Base-by-base conservation (phyloP, 768 basidiomycete species). In the Melanogaster broomeanus region DNA sequence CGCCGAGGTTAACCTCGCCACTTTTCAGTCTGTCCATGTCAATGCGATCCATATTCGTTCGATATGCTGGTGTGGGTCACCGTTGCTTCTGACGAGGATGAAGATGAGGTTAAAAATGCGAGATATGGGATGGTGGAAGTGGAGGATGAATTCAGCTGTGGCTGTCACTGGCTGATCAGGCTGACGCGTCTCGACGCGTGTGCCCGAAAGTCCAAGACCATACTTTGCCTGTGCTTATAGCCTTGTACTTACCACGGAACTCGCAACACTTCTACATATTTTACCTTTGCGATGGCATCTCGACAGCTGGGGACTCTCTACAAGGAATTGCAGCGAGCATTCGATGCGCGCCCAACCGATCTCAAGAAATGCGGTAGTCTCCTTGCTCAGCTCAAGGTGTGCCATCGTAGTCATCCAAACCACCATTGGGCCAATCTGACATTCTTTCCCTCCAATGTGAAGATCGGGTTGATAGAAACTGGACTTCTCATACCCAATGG, bases 1-100 rank as follows among this genome's bases (percentile, higher is more conserved):
- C 94, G 58, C 94, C 94, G 62, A 98, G 86, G 79, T 98, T 94
- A 67, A 98, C 90, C 79, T 98, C 96, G 61, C 96, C 95, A 40
- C 79, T 76, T 77, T 98, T 98, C 72, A 98, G 85, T 60, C 82
- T 85, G 64, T 88, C 77, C 65, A 94, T 85, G 67, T 95, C 93
- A 66, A 92, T 84, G 63, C 75, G 76, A 61, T 84, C 79, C 78
- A 82, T 83, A 60, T 65, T 74, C 61, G 9, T 39, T 39, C 33
- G 11, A 27, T 34, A 16, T 16, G 33, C 12, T 34, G 5, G 33
- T 34, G 11, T 34, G 33, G 4, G 33, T 59, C 62, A 43, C 38
- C 13, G 38, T 11, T 27, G 38, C 39, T 35, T 35, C 11, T 15
- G 34, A 30, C 30, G 30, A n/a, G 8, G 30, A 30, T 30, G 30